Percentiles rank a stretch among this genome's conserved stretches.
Evolutionary conservation across 805 yeast species (phyloP).

Genomic region (Candida sakaeoensis): DNA sequence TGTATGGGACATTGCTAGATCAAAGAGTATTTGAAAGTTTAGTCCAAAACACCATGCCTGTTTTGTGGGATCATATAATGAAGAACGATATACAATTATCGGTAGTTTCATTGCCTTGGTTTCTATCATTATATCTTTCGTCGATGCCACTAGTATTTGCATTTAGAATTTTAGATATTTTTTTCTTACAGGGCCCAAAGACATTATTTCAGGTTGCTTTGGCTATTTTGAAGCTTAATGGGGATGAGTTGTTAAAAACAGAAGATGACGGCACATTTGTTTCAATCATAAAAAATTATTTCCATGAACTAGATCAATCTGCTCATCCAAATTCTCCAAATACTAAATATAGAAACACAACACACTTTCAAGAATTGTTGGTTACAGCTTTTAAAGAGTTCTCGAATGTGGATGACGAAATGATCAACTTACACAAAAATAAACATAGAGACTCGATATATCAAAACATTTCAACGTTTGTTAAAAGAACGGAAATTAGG

Average conservation of each 20-base stretch:
- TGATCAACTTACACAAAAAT: slow-evolving; percentile 64
- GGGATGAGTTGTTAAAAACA: slow-evolving; percentile 72
- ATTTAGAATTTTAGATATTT: slow-evolving; percentile 83
- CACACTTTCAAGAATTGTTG: slow-evolving; percentile 84
- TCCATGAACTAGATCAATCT: slow-evolving; percentile 68
- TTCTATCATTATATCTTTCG: slow-evolving; percentile 80
- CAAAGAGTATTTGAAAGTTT: slow-evolving; percentile 90
- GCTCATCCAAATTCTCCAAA: slow-evolving; percentile 73
- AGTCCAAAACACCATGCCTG: slow-evolving; percentile 86
- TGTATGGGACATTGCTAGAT: slow-evolving; percentile 95
- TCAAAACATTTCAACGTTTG: slow-evolving; percentile 83
- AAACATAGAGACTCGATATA: slow-evolving; percentile 74
- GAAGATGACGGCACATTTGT: slow-evolving; percentile 93
- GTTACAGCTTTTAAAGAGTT: slow-evolving; percentile 94
- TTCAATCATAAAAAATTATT: slow-evolving; percentile 78
- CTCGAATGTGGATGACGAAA: slow-evolving; percentile 69
- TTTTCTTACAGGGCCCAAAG: slow-evolving; percentile 85
- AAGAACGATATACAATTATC: slow-evolving; percentile 84
- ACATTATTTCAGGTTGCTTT: slow-evolving; percentile 89
- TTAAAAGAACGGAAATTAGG: slow-evolving; percentile 86
- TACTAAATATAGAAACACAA: slow-evolving; percentile 59
- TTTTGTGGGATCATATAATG: slow-evolving; percentile 77
- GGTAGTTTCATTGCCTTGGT: slow-evolving; percentile 95
- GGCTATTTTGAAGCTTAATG: slow-evolving; percentile 85
- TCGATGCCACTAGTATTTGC: slow-evolving; percentile 95